These are phyloP conservation scores for Melastoma malabathricum DNA, from an alignment of 345 rosid species.

Conservation along the genomic window DNA sequence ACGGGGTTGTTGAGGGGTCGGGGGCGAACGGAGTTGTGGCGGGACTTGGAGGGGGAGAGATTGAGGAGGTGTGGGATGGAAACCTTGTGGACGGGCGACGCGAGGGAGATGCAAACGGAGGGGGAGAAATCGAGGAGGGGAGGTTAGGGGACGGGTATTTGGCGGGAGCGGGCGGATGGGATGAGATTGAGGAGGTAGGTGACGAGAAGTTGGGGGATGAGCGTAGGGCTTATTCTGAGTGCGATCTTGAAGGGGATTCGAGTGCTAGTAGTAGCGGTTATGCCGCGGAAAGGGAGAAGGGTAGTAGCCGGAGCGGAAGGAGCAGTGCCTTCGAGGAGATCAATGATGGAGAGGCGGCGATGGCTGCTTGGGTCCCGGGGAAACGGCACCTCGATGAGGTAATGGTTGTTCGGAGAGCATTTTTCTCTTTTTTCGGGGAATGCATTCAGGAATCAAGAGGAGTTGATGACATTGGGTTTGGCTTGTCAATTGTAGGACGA, in stretches of 20 bases:
- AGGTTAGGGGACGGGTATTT: constrained; percentile 1
- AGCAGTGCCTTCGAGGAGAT: constrained; percentile 45
- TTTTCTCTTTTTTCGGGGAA: no score
- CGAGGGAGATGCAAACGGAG: background rate
- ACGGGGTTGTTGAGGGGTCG: background rate
- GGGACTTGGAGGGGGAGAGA: no score
- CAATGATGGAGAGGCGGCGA: constrained; percentile 49
- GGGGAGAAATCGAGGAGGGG: background rate
- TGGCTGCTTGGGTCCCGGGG: constrained; percentile 52
- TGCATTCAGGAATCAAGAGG: background rate
- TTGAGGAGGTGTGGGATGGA: no score
- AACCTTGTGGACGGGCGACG: background rate
- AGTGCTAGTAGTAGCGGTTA: constrained; percentile 93
- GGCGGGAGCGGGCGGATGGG: constrained; percentile 5
- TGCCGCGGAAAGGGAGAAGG: constrained; percentile 63
- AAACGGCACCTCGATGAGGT: constrained; percentile 91
- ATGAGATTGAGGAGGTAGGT: constrained; percentile 8
- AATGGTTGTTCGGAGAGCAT: constrained; percentile 1
- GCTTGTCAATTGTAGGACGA: constrained; percentile 81
- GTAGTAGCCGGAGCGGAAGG: constrained; percentile 63
- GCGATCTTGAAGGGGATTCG: constrained; percentile 36
- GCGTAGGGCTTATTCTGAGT: constrained; percentile 34
- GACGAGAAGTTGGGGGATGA: constrained; percentile 11
- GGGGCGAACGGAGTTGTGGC: background rate
- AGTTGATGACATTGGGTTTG: constrained; percentile 4